Evolutionary conservation across 345 rosid genomes (phyloP).

Genomic region (Punica granatum): DNA sequence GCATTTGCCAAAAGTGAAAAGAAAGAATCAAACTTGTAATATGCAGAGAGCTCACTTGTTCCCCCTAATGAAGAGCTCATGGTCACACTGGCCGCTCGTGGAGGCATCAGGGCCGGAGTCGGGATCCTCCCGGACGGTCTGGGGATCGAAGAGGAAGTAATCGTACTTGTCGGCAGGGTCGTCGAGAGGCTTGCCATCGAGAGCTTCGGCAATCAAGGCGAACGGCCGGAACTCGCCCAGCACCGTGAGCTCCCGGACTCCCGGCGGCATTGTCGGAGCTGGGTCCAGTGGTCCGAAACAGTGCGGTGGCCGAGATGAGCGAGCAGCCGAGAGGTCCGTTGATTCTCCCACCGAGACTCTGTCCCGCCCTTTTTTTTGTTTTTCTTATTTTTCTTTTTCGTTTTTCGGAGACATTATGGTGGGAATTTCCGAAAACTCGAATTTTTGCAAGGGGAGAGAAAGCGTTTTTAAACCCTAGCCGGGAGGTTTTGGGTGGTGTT

Average conservation of each 20-base stretch:
- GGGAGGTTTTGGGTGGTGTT: too few relatives aligned
- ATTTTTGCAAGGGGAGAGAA: too few relatives aligned
- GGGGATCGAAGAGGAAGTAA: slow-evolving; percentile 73
- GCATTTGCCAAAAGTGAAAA: neutral
- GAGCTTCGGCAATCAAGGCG: slow-evolving; percentile 79
- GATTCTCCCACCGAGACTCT: too few relatives aligned
- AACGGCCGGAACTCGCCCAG: slow-evolving; percentile 95
- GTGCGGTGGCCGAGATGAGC: neutral
- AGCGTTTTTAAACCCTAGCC: too few relatives aligned
- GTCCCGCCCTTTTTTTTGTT: neutral
- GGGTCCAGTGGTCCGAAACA: neutral
- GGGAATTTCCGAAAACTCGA: neutral
- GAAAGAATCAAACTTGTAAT: neutral
- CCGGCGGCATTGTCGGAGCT: slow-evolving; percentile 37
- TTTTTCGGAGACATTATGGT: neutral
- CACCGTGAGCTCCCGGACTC: slow-evolving; percentile 60
- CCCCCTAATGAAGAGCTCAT: slow-evolving; percentile 81
- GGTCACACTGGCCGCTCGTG: slow-evolving; percentile 41
- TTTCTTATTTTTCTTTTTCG: neutral
- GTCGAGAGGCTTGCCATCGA: slow-evolving; percentile 51
- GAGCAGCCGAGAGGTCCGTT: too few relatives aligned
- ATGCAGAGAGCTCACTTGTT: slow-evolving; percentile 31
- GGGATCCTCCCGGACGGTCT: slow-evolving; percentile 32
- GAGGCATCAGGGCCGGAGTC: slow-evolving; percentile 24
- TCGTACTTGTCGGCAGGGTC: slow-evolving; percentile 40